These are phyloP conservation scores for Diutina scorzettiae DNA, from an alignment of 1,139 yeast species.

Conservation along the genomic window DNA sequence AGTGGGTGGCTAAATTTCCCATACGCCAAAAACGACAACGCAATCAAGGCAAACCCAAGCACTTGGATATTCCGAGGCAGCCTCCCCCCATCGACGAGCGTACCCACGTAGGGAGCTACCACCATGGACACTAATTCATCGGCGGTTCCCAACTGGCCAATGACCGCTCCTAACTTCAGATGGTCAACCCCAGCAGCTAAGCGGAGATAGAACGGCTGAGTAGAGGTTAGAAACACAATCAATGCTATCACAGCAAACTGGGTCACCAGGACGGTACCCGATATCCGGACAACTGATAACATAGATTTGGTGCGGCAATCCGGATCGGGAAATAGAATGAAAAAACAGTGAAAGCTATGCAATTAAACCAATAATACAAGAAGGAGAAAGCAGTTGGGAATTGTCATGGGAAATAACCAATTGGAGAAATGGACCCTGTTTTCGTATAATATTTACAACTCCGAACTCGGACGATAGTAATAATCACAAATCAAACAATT, in stretches of 20 bases:
- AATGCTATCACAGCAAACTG: conserved; percentile 45
- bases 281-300: not conserved
- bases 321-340: no score
- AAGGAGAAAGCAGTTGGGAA: no score
- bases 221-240: conserved; percentile 54
- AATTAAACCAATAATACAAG: no score
- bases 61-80: conserved; percentile 21
- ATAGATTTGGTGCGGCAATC: no score
- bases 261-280: conserved; percentile 10
- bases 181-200: conserved; percentile 36
- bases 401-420: no score
- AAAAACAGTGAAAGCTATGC: no score
- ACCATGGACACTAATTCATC: conserved; percentile 49
- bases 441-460: no score
- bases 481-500: no score
- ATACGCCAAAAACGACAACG: conserved; percentile 36
- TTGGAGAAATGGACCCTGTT: no score
- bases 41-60: conserved; percentile 35
- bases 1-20: conserved; percentile 20
- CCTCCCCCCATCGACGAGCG: conserved; percentile 35
- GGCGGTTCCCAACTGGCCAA: conserved; percentile 50
- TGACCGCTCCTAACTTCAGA: conserved; percentile 38
- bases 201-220: conserved; percentile 56
- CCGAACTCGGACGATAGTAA: no score
- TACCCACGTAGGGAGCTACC: conserved; percentile 53